phyloP scores from a whole-genome alignment of 176 grass and related monocot species.

The Saccharum officinarum region DNA sequence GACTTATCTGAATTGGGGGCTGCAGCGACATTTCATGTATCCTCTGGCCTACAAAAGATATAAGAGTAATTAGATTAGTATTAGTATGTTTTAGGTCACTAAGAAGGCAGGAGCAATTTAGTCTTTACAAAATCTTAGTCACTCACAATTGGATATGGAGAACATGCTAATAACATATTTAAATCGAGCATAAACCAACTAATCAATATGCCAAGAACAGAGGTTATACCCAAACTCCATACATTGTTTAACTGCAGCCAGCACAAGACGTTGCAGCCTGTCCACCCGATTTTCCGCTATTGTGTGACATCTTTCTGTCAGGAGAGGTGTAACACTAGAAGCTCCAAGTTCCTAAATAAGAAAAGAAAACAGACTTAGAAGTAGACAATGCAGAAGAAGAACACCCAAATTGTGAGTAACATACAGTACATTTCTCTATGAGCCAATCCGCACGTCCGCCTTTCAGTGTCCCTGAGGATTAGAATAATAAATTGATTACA shows the following conservation, averaged over 20 bases:
- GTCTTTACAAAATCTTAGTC: not conserved
- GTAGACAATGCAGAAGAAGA: constrained; percentile 11
- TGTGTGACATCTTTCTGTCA: constrained; percentile 72
- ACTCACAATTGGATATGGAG: not conserved
- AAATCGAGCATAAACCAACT: constrained; percentile 5
- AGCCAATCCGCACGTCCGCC: constrained; percentile 96
- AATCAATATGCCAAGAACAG: not conserved
- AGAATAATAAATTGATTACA: constrained; percentile 27
- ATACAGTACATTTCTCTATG: constrained; percentile 99
- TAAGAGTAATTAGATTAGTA: constrained; percentile 24
- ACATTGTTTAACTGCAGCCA: constrained; percentile 99
- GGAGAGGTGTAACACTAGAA: constrained; percentile 83
- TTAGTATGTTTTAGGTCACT: constrained; percentile 12
- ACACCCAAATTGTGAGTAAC: constrained; percentile 42
- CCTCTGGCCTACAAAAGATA: constrained; percentile 72
- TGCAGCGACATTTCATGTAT: constrained; percentile 84
- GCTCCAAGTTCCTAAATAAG: constrained; percentile 84
- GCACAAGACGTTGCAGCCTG: constrained; percentile 78
- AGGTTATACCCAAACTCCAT: constrained; percentile 12
- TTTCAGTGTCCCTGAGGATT: constrained; percentile 78
- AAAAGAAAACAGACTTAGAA: constrained; percentile 18
- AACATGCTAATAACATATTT: not conserved
- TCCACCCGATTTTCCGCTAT: constrained; percentile 91
- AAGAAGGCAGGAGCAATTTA: constrained; percentile 29
- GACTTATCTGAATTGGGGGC: constrained; percentile 58